phyloP scores from a whole-genome alignment of 495 filamentous ascomycete genomes.

The Xylaria curta region DNA sequence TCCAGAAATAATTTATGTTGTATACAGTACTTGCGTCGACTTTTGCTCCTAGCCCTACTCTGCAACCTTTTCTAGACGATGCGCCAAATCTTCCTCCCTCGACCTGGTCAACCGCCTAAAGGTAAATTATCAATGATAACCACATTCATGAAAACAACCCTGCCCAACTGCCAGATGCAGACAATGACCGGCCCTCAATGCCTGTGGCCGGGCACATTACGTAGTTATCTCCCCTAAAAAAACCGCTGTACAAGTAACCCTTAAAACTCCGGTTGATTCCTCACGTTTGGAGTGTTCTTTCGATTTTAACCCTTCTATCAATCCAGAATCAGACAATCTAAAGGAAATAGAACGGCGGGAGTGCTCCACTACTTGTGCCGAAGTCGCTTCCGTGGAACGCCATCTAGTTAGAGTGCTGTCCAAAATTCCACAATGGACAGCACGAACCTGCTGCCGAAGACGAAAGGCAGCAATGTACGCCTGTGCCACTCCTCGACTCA shows the following conservation, averaged over 20 bases:
- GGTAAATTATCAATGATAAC: neutral
- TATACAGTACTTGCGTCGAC: slow-evolving; percentile 14
- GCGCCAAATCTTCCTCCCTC: neutral
- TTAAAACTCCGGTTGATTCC: slow-evolving; percentile 16
- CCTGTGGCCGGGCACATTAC: slow-evolving; percentile 5
- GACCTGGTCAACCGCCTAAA: neutral
- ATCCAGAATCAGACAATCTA: slow-evolving; percentile 15
- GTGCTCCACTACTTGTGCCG: neutral
- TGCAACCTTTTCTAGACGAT: slow-evolving; percentile 6
- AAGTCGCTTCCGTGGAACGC: slow-evolving; percentile 5
- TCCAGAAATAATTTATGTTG: slow-evolving; percentile 16
- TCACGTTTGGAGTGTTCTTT: slow-evolving; percentile 15
- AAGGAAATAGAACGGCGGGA: slow-evolving; percentile 7
- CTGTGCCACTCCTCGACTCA: neutral
- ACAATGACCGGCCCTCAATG: slow-evolving; percentile 1
- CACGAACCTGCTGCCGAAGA: neutral
- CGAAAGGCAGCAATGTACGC: neutral
- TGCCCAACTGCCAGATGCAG: neutral
- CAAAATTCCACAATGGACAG: neutral
- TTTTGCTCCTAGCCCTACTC: neutral
- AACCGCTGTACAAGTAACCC: slow-evolving; percentile 7
- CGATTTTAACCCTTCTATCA: slow-evolving; percentile 25
- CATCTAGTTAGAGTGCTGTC: neutral
- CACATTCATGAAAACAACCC: neutral
- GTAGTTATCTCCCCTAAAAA: neutral